Evolutionary conservation across 2,329 filamentous ascomycete species (phyloP), one percentile per base, ranked within the genome.

Genomic region (Elsinoe batatas): DNA sequence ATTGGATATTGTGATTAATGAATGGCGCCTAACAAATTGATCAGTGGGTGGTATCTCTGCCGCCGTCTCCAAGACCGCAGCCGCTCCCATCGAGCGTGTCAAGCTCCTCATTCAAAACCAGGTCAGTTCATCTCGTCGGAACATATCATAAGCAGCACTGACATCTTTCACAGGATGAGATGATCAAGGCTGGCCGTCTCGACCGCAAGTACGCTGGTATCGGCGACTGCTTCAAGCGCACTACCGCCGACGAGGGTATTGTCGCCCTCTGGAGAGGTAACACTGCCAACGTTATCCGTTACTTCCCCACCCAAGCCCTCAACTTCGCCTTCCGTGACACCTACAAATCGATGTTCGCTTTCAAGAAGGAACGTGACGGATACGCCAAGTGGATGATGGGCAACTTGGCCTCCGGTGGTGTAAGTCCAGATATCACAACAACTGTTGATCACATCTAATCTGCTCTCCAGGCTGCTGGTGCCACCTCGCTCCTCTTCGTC

Each of bases 71-170:
- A 98, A 98, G 90, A 98, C 93, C 68, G 93, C 93, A 73, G 93
- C 93, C 74, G 93, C 93, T 79, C 93, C 93, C 79, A 98, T 98
- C 71, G 93, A 98, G 91, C 93, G 93, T 90, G 87, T 98, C 80
- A 98, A 98, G 91, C 93, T 98, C 74, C 88, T 98, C 73, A 94
- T 98, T 81, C 93, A 98, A 84, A 98, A 98, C 83, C 93, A 98
- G 87, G 91, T 95, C 84, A 66, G 89, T 81, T 8, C 26, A 30
- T 30, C 26, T 2, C 7, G 7, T 8, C 7, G 26, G 26, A 30
- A 30, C 2, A 30, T 8, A 5, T 8, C 26, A 30, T 30, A 3
- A 30, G 26, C 26, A 30, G 26, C 8, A 13, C 30, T 56, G 43
- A 57, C 56, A 35, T 54, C n/a, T 53, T 15, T 5, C 62, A 68